Evolutionary conservation across 1,284 basidiomycete species (phyloP).

Genomic region (Waitea zeae): DNA sequence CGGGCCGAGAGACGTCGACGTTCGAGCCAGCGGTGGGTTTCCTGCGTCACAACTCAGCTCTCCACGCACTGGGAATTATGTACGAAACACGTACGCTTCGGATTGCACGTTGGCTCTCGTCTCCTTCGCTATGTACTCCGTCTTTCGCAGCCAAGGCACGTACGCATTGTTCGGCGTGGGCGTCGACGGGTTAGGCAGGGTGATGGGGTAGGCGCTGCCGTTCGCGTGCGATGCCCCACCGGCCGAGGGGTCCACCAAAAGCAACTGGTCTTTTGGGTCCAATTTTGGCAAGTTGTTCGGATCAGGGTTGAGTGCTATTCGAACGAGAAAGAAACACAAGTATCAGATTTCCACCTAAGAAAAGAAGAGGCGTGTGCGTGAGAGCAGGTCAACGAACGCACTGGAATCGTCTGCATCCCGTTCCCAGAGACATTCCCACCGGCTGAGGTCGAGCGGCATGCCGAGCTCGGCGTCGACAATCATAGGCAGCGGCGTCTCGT

Average conservation of each 20-base stretch:
- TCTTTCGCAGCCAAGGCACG: constrained; percentile 81
- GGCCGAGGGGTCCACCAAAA: constrained; percentile 40
- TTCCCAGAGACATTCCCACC: constrained; percentile 72
- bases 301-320: constrained; percentile 59
- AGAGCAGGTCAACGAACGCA: constrained; percentile 14
- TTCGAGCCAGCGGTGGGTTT: constrained; percentile 26
- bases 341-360: constrained; percentile 4
- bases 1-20: constrained; percentile 62
- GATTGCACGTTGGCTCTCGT: no score
- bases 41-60: constrained; percentile 15
- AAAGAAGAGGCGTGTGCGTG: neutral
- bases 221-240: constrained; percentile 24
- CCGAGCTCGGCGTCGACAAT: constrained; percentile 88
- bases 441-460: constrained; percentile 80
- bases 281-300: constrained; percentile 38
- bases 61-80: no score
- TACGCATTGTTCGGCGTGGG: constrained; percentile 33
- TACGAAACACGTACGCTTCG: no score
- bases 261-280: constrained; percentile 56
- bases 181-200: constrained; percentile 12
- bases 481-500: constrained; percentile 75
- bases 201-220: constrained; percentile 16
- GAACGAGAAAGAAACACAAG: constrained; percentile 5
- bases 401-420: constrained; percentile 55
- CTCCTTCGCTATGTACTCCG: constrained; percentile 69